phyloP scores from a whole-genome alignment of 768 basidiomycete genomes.

The Rhizopogon vesiculosus region DNA sequence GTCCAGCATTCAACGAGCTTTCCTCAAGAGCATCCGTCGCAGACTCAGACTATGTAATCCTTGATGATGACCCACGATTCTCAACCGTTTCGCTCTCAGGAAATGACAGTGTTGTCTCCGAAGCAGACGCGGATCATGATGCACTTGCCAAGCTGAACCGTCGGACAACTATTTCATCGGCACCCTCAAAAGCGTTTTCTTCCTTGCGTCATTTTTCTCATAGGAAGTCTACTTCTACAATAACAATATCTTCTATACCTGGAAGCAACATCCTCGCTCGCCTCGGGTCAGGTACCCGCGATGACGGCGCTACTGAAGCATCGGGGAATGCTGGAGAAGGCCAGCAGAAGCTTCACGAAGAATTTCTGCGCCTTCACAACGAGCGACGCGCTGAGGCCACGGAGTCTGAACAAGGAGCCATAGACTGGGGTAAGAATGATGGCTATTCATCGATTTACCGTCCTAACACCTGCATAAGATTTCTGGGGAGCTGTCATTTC shows the following conservation, averaged over 20 bases:
- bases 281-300: slow-evolving; percentile 39
- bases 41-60: slow-evolving; percentile 52
- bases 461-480: slow-evolving; percentile 38
- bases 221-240: slow-evolving; percentile 59
- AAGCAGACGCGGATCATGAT: slow-evolving; percentile 14
- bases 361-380: slow-evolving; percentile 64
- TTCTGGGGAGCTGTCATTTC: slow-evolving; percentile 96
- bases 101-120: slow-evolving; percentile 7
- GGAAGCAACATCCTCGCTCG: slow-evolving; percentile 44
- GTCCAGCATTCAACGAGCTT: slow-evolving; percentile 22
- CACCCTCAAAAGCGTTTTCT: slow-evolving; percentile 12
- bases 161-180: slow-evolving; percentile 26
- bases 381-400: slow-evolving; percentile 41
- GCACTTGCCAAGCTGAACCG: slow-evolving; percentile 17
- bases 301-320: slow-evolving; percentile 32
- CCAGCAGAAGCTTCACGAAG: slow-evolving; percentile 69
- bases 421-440: slow-evolving; percentile 70
- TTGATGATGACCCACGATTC: slow-evolving; percentile 44
- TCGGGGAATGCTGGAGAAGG: slow-evolving; percentile 55
- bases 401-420: slow-evolving; percentile 36
- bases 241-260: slow-evolving; percentile 44
- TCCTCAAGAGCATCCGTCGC: slow-evolving; percentile 40
- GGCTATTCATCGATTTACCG: neutral
- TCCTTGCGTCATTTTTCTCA: slow-evolving; percentile 34
- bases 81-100: slow-evolving; percentile 42